Evolutionary conservation across 805 yeast genomes (phyloP), one percentile per base, ranked within the genome.

Genomic region (Ogataea neopini): DNA sequence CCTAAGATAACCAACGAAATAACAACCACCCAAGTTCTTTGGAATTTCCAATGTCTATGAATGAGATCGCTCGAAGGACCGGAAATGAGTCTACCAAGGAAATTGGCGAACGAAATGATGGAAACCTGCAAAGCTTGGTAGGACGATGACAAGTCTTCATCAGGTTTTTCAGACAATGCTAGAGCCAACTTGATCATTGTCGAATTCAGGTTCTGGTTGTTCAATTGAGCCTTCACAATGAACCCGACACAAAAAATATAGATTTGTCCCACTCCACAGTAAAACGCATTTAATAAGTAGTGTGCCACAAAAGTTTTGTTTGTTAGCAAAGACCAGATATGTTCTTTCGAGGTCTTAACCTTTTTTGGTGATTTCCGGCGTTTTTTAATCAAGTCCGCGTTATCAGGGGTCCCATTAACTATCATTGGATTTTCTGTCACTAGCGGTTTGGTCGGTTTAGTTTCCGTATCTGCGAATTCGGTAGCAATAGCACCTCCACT

Each of bases 171-270:
- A 3, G 28, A 25, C 13, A 6, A 47, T 22, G 23, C 20, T 13
- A n/a, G 23, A 34, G 13, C 23, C 7, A 51, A 22, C 20, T 33
- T 44, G 15, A 47, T 23, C 32, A 49, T 37, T 7, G 46, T 20
- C 11, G 54, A 57, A 28, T 47, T 52, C 23, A 44, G 40, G 34
- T 52, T 53, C 10, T 52, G 52, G 29, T 58, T 60, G 51, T 60
- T 66, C 10, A 68, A 63, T 51, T 74, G 76, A 0, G 77, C 74
- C 43, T 69, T 75, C 8, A 84, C 86, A n/a, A 86, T 74, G 57
- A 81, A 86, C 0, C 95, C 95, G 29, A 86, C 83, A 2, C 86
- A 76, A 58, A 75, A 86, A 22, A 86, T 85, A 59, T 85, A 86
- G 63, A 80, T 77, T 61, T 85, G 91, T 3, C 90, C 87, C 36